Evolutionary conservation across 352 stramenopile species (phyloP), one percentile per base, ranked within the genome.

Genomic region (Phytophthora fragariae): DNA sequence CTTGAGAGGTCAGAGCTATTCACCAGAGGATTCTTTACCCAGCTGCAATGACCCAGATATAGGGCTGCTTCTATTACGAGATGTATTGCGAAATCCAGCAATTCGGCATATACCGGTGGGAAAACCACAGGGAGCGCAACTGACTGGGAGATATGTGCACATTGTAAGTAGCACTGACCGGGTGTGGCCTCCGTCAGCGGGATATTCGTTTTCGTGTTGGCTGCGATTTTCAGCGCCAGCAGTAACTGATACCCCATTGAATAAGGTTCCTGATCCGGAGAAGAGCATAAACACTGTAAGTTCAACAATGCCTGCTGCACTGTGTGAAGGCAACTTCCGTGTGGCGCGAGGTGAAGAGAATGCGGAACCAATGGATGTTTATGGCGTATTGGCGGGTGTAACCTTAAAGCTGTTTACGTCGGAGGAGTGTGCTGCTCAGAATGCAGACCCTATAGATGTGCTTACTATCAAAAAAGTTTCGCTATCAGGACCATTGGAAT

Each of bases 191-290:
- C 83, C 89, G 17, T 73, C 82, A 37, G 91, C 83, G 35, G 89
- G 87, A 11, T 96, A 94, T 55, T 92, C 85, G 0, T 92, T 94
- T 72, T 84, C 84, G 2, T 94, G 84, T 41, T 96, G 89, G 89
- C 54, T 93, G 1, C 73, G 79, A 12, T 90, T 96, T 65, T 82
- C 87, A 44, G 37, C 64, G 0, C 46, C 68, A 29, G 5, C 47
- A 44, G 6, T 33, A 57, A 53, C 46, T 29, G 27, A 63, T 14
- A 27, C 15, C 10, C 21, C 41, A 65, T 47, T 37, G 11, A 24
- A 29, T 52, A 33, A 57, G 12, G 47, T 4, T 10, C 21, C 47
- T 6, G 56, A 10, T 1, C 33, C 11, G n/a, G 21, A 56, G 21
- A 21, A 29, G 14, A 14, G 19, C 10, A 37, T 17, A n/a, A 9